Base-by-base conservation (phyloP, 805 yeast species). In the Nematodospora valgi region DNA sequence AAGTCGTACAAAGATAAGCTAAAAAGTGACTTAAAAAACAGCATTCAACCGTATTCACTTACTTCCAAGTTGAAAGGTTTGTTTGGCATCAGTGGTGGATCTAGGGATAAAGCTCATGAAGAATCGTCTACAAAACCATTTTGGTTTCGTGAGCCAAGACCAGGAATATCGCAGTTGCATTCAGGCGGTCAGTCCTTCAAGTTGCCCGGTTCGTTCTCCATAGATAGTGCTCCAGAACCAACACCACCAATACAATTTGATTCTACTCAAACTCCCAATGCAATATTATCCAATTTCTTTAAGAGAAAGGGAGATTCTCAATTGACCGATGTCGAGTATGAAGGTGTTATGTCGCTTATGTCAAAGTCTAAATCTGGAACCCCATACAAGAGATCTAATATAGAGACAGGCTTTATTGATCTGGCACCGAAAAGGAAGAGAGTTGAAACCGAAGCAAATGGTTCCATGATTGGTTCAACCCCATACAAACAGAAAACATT, bases 271-370 rank as follows among this genome's bases (percentile, higher is more conserved):
- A 27, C 60, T 12, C 60, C 68, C 9, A 82, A 81, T 58, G 77
- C 74, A 20, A 70, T 74, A 21, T 59, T 86, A 31, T 81, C 87
- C 9, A 75, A 70, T 19, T 86, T 86, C 52, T 86, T 86, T 56
- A 68, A 68, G n/a, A 64, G 62, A 28, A 86, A 84, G 53, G 95
- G 95, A n/a, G 74, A 78, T 37, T 60, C 59, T n/a, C 87, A 91
- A 4, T 64, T 86, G 41, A 68, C 80, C 10, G 86, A 80, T 16
- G 67, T 85, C 27, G 95, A 86, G 54, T 72, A 80, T 48, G 91
- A 82, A 56, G 94, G 94, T n/a, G 91, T 86, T 1, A 53, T 80
- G 41, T 74, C 88, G 5, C 57, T 85, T n/a, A 46, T 64, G 32
- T 49, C 56, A 15, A 49, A 46, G 24, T 38, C 42, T n/a, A 34